Percentiles rank a stretch among this genome's conserved stretches.
These are phyloP conservation scores for Argentina anserina DNA, from an alignment of 306 rosid genomes.

Conservation along the genomic window DNA sequence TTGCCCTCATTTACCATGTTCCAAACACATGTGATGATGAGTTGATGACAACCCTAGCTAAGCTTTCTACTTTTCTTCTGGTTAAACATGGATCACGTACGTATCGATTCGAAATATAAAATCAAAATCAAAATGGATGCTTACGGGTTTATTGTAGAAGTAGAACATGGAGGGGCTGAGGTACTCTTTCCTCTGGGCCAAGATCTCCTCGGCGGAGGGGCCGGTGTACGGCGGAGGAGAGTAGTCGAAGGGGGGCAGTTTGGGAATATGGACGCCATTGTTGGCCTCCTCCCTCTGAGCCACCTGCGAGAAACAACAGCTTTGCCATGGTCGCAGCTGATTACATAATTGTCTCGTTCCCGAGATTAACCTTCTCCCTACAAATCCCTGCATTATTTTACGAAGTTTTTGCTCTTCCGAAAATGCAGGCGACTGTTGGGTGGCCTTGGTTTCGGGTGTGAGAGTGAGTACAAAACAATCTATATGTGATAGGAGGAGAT, in stretches of 20 bases:
- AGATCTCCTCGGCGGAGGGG: constrained; percentile 56
- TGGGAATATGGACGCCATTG: constrained; percentile 17
- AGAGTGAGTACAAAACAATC: background rate
- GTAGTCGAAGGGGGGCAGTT: constrained; percentile 67
- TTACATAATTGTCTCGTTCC: background rate
- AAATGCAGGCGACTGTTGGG: constrained; percentile 18
- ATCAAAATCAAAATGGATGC: background rate
- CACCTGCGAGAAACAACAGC: constrained; percentile 42
- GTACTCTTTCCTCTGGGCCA: constrained; percentile 67
- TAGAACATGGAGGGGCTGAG: constrained; percentile 78
- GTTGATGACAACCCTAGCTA: background rate
- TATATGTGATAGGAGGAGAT: background rate
- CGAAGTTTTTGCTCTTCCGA: background rate
- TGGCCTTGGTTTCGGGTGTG: background rate
- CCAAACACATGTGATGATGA: background rate
- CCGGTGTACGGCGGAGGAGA: constrained; percentile 70
- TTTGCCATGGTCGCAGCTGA: background rate
- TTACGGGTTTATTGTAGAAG: constrained; percentile 64
- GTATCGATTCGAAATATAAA: background rate
- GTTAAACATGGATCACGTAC: background rate
- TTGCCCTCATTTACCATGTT: background rate
- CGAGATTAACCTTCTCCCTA: constrained; percentile 27
- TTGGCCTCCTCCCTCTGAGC: constrained; percentile 25
- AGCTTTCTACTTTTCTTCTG: too few species aligned
- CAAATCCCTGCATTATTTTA: constrained; percentile 51